phyloP scores from a whole-genome alignment of 495 filamentous ascomycete genomes.

The Penicillium canariense region DNA sequence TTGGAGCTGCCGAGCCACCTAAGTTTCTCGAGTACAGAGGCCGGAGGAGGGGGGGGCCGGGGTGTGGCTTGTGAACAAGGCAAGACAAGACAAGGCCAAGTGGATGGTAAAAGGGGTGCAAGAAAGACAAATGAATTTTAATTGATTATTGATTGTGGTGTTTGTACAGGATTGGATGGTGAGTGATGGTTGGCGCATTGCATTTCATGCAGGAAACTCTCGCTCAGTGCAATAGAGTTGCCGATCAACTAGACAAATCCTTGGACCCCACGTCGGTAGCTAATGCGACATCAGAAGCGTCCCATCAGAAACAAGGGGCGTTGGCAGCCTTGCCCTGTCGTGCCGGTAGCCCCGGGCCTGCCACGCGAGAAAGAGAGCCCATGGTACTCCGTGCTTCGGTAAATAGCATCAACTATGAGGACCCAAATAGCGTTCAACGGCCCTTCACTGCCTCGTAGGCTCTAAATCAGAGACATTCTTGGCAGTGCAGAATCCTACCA shows the following conservation, averaged over 20 bases:
- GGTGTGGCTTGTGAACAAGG: no score
- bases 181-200: background rate
- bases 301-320: background rate
- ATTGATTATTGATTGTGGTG: background rate
- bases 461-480: slow-evolving; percentile 7
- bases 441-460: slow-evolving; percentile 8
- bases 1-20: background rate
- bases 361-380: no score
- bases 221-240: slow-evolving; percentile 23
- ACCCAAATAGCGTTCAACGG: background rate
- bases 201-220: slow-evolving; percentile 29
- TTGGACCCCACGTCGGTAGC: slow-evolving; percentile 23
- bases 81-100: background rate
- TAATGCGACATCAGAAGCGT: slow-evolving; percentile 9
- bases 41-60: background rate
- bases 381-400: background rate
- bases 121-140: background rate
- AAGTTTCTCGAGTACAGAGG: background rate
- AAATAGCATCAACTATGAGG: background rate
- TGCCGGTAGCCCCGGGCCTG: no score
- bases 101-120: background rate
- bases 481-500: background rate
- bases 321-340: background rate
- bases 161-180: background rate
- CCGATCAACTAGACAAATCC: slow-evolving; percentile 22